phyloP scores from a whole-genome alignment of 768 basidiomycete species.

The Mrakia frigida region DNA sequence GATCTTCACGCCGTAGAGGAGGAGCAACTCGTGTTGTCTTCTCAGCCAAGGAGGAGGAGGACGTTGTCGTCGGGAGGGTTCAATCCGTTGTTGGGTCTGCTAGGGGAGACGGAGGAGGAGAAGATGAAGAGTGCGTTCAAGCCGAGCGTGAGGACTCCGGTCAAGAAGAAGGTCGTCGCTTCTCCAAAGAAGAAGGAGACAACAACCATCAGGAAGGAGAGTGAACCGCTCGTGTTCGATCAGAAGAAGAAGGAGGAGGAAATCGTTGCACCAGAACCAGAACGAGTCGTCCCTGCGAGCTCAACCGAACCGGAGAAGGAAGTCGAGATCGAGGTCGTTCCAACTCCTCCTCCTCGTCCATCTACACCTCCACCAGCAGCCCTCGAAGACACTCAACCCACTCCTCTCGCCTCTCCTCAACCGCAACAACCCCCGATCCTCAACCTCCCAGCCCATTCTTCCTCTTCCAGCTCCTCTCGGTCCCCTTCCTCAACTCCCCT shows the following conservation, averaged over 20 bases:
- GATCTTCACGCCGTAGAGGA: neutral
- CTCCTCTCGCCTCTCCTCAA: neutral
- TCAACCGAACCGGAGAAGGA: constrained; percentile 21
- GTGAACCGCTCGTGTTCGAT: neutral
- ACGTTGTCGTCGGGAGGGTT: neutral
- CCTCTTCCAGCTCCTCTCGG: neutral
- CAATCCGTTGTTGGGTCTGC: constrained; percentile 20
- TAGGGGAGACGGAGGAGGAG: constrained; percentile 27
- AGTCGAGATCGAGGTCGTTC: constrained; percentile 1
- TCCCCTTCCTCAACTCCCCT: constrained; percentile 13
- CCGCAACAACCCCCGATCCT: constrained; percentile 2
- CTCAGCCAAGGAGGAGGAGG: neutral
- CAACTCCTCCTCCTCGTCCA: constrained; percentile 29
- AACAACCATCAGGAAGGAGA: neutral
- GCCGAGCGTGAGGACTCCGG: neutral
- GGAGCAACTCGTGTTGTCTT: neutral
- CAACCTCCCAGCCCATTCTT: neutral
- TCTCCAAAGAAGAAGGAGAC: neutral
- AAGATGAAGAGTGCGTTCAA: constrained; percentile 31
- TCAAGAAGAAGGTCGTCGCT: neutral
- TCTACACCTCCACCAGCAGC: constrained; percentile 6
- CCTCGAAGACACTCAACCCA: neutral
- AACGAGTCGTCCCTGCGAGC: neutral
- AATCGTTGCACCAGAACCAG: neutral
- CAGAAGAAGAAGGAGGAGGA: neutral